Conservation (phyloP, 148 eudicot genomes). For the Vaccinium macrocarpon region DNA sequence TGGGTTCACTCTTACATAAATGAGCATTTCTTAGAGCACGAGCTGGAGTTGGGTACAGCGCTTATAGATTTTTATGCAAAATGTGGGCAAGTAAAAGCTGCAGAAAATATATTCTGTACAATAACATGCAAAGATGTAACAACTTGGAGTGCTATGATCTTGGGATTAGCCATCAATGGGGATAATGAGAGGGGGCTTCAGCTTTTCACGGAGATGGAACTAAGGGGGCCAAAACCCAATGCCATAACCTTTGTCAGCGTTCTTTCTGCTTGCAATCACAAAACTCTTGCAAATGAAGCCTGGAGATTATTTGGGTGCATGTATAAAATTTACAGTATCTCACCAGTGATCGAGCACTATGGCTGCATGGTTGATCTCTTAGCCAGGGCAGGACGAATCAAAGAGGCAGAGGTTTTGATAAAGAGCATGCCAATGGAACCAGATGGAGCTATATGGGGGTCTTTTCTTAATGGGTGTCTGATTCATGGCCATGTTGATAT, state of each 20-base stretch:
- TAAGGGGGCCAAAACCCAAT: constrained; percentile 32
- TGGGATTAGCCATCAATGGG: constrained; percentile 33
- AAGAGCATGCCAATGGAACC: constrained; percentile 34
- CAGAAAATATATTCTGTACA: constrained; percentile 16
- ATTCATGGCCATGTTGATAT: constrained; percentile 19
- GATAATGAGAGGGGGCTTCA: constrained; percentile 24
- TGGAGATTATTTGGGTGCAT: constrained; percentile 32
- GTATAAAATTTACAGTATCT: constrained; percentile 27
- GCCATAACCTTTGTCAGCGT: constrained; percentile 27
- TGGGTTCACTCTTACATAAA: constrained; percentile 22
- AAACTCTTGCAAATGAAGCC: constrained; percentile 18
- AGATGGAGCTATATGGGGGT: constrained; percentile 45
- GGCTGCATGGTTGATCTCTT: constrained; percentile 39
- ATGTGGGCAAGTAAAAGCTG: constrained; percentile 29
- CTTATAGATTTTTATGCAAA: constrained; percentile 30
- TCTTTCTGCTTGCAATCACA: constrained; percentile 33
- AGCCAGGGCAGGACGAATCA: constrained; percentile 29
- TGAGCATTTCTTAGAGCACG: constrained; percentile 17
- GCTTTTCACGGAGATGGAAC: constrained; percentile 33
- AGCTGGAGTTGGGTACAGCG: constrained; percentile 31
- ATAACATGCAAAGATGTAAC: constrained; percentile 29
- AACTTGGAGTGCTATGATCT: constrained; percentile 36
- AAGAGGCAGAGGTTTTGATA: constrained; percentile 33
- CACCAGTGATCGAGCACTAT: constrained; percentile 31
- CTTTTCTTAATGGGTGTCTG: constrained; percentile 37